Conservation (phyloP, 352 stramenopile genomes). For the Globisporangium iwayamae region DNA sequence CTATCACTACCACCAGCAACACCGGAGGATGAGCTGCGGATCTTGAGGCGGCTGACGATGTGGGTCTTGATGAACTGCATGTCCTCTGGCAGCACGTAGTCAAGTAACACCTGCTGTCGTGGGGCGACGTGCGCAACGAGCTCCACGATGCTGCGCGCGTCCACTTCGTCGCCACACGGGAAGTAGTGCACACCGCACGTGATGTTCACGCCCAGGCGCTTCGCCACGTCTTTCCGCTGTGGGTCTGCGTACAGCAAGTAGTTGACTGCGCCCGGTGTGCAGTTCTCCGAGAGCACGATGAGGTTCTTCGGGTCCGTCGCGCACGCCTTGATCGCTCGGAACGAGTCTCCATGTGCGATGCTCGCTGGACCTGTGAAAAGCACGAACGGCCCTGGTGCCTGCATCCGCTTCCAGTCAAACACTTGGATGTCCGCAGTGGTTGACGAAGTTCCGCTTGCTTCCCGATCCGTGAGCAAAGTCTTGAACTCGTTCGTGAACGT, state of each 20-base stretch:
- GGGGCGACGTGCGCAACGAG: constrained; percentile 54
- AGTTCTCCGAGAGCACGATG: constrained; percentile 81
- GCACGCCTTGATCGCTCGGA: constrained; percentile 53
- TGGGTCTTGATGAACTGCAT: constrained; percentile 65
- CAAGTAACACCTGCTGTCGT: constrained; percentile 68
- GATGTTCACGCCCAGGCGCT: constrained; percentile 63
- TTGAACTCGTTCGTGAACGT: constrained; percentile 55
- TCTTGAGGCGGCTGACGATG: constrained; percentile 45
- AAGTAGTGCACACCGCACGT: constrained; percentile 83
- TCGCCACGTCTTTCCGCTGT: constrained; percentile 63
- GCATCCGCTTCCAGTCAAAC: constrained; percentile 72
- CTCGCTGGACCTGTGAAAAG: constrained; percentile 78
- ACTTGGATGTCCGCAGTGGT: constrained; percentile 21
- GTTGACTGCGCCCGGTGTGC: constrained; percentile 75
- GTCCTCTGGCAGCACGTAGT: constrained; percentile 53
- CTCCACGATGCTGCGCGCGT: constrained; percentile 82
- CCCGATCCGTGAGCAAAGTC: constrained; percentile 26
- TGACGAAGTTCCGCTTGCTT: constrained; percentile 8
- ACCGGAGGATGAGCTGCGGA: not conserved
- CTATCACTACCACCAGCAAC: not conserved
- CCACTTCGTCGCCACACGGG: constrained; percentile 79
- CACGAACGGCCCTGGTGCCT: constrained; percentile 66
- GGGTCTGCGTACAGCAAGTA: constrained; percentile 80
- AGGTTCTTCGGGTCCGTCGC: constrained; percentile 78
- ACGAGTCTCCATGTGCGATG: constrained; percentile 69